These are phyloP conservation scores for Xylaria intraflava DNA, from an alignment of 495 filamentous ascomycete genomes.

Conservation along the genomic window DNA sequence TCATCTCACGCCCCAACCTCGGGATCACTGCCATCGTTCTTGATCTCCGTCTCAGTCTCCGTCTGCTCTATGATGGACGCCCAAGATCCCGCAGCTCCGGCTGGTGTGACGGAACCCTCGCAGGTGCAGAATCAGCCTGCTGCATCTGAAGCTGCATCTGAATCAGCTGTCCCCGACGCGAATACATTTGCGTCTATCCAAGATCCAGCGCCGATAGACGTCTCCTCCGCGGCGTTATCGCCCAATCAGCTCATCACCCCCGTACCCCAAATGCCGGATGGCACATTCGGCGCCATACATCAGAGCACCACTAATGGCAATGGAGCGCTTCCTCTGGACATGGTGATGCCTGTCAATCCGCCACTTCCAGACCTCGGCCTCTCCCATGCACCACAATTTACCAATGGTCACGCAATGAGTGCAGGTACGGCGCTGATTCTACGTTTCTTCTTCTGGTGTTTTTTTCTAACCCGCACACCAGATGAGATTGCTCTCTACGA, in stretches of 20 bases:
- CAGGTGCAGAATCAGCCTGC: neutral
- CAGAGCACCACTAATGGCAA: slow-evolving; percentile 4
- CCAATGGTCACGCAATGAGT: slow-evolving; percentile 12
- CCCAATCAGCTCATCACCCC: neutral
- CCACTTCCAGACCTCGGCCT: neutral
- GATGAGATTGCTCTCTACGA: slow-evolving; percentile 98
- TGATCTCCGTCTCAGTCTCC: neutral
- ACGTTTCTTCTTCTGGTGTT: neutral
- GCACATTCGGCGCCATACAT: neutral
- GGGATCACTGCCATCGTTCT: neutral
- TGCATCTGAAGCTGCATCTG: neutral
- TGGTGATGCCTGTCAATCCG: slow-evolving; percentile 1
- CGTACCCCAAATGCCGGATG: neutral
- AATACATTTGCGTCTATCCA: neutral
- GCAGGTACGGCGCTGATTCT: slow-evolving; percentile 1
- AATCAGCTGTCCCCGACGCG: neutral
- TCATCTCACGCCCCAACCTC: neutral
- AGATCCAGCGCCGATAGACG: neutral
- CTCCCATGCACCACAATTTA: neutral
- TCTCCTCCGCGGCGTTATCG: neutral
- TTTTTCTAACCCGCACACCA: slow-evolving; percentile 23
- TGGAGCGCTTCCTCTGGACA: neutral
- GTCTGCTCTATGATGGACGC: neutral
- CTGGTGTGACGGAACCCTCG: neutral
- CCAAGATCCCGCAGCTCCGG: neutral